Evolutionary conservation across 495 filamentous ascomycete genomes (phyloP), one percentile per base, ranked within the genome.

Genomic region (Penicillium dipodomyicola): DNA sequence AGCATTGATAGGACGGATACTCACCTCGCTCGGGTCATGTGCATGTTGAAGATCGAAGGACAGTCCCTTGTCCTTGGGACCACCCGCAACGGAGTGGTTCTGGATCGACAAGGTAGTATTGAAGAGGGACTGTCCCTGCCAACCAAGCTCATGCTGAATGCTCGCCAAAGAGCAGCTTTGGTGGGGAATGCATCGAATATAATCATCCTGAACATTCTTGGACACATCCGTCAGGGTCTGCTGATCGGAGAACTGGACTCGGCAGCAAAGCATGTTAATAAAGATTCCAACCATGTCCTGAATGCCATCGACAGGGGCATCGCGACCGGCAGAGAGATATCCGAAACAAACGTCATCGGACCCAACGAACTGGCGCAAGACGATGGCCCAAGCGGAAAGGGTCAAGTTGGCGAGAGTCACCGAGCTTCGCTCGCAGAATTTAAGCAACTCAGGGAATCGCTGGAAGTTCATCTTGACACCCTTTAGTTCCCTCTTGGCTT

Each of bases 331-430:
- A 15, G 74, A 75, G 11, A 77, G 63, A 46, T 82, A 82, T 3
- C 83, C 83, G 58, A 87, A 87, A 57, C 78, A 81, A n/a, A 86
- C 73, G 29, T 82, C 76, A 43, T 83, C 74, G 4, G 74, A 78
- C 1, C 68, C 70, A 1, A 80, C 82, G 58, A 82, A 82, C 10
- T 65, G 64, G 30, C 74, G 72, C 7, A 86, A 71, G 0, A 84
- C 77, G 11, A 86, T 65, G 4, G 79, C 79, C 84, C 84, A 86
- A 8, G 75, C 80, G 29, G 81, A 70, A 25, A 85, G 71, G 8
- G 82, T 72, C 17, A 82, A 52, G 54, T 76, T 83, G 9, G 80
- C 76, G 11, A 82, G 54, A 6, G 82, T 84, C 2, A 84, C 64
- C 1, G 75, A 77, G 27, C 76, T 64, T 14, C 55, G 60, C 27